phyloP scores from a whole-genome alignment of 192 early-diverging fungal species.

The Irineochytrium annulatum region DNA sequence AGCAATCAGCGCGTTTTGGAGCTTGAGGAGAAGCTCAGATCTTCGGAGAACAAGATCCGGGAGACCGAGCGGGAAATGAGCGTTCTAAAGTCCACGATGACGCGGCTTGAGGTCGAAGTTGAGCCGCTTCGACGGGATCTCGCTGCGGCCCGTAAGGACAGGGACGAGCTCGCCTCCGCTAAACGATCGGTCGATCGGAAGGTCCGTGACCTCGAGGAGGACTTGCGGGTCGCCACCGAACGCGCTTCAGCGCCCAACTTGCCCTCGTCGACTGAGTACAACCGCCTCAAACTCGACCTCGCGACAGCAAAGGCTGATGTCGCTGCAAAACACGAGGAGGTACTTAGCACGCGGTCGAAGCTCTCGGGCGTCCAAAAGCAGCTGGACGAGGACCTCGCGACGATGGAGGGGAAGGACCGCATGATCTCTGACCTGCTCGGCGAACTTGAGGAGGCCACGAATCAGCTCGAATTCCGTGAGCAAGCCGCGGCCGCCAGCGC shows the following conservation, averaged over 20 bases:
- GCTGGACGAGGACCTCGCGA: conserved; percentile 31
- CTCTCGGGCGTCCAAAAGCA: conserved; percentile 14
- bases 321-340: conserved; percentile 17
- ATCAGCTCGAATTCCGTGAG: conserved; percentile 37
- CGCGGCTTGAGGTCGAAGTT: conserved; percentile 30
- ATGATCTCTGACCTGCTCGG: conserved; percentile 37
- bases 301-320: conserved; percentile 34
- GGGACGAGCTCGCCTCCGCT: background rate
- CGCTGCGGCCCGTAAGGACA: conserved; percentile 5
- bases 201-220: conserved; percentile 12
- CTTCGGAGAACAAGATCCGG: conserved; percentile 33
- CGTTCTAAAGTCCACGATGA: conserved; percentile 33
- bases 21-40: conserved; percentile 21
- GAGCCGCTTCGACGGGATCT: conserved; percentile 17
- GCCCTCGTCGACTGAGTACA: conserved; percentile 16
- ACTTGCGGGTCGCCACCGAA: conserved; percentile 1
- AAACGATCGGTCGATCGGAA: conserved; percentile 10
- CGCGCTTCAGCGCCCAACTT: background rate
- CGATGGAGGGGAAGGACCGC: conserved; percentile 42
- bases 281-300: conserved; percentile 38
- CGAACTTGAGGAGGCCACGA: conserved; percentile 44
- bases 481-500: conserved; percentile 9
- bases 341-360: conserved; percentile 11
- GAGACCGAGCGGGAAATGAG: conserved; percentile 39
- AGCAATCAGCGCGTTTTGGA: background rate